phyloP scores from a whole-genome alignment of 2,329 filamentous ascomycete species.

The Corynespora cassiicola region DNA sequence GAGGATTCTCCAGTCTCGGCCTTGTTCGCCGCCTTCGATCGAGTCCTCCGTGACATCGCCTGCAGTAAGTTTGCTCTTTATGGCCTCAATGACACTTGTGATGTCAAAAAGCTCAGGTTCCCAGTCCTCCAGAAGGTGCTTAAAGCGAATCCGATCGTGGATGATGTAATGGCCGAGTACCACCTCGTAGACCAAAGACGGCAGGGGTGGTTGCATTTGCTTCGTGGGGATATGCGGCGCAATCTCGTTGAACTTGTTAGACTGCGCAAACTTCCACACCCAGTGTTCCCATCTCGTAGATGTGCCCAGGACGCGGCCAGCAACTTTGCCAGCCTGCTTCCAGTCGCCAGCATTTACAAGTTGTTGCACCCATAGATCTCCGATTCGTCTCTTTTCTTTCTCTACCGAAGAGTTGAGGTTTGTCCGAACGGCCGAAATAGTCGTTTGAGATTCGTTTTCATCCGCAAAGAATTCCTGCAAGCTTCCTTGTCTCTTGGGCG shows the following conservation, averaged over 20 bases:
- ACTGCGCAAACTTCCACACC: constrained; percentile 90
- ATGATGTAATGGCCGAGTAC: constrained; percentile 88
- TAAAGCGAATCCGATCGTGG: constrained; percentile 75
- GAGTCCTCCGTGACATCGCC: constrained; percentile 78
- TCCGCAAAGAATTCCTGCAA: constrained; percentile 76
- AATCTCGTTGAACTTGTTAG: constrained; percentile 88
- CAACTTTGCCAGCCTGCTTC: constrained; percentile 77
- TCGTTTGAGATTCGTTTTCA: constrained; percentile 66
- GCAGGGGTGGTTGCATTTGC: constrained; percentile 78
- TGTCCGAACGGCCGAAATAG: constrained; percentile 64
- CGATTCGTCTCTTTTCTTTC: constrained; percentile 88
- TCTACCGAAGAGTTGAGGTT: constrained; percentile 71
- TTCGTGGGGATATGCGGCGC: constrained; percentile 80
- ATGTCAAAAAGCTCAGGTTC: constrained; percentile 83
- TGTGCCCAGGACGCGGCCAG: constrained; percentile 81
- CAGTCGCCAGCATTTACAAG: constrained; percentile 78
- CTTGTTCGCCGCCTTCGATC: constrained; percentile 73
- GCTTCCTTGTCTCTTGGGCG: constrained; percentile 52
- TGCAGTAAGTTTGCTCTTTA: constrained; percentile 82
- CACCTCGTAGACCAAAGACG: constrained; percentile 84
- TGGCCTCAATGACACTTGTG: constrained; percentile 74
- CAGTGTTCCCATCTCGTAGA: constrained; percentile 91
- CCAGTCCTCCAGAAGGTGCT: constrained; percentile 83
- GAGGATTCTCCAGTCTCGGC: constrained; percentile 88
- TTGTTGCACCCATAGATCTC: constrained; percentile 91